phyloP scores from a whole-genome alignment of 208 protist genomes.

The Acanthamoeba royreba region DNA sequence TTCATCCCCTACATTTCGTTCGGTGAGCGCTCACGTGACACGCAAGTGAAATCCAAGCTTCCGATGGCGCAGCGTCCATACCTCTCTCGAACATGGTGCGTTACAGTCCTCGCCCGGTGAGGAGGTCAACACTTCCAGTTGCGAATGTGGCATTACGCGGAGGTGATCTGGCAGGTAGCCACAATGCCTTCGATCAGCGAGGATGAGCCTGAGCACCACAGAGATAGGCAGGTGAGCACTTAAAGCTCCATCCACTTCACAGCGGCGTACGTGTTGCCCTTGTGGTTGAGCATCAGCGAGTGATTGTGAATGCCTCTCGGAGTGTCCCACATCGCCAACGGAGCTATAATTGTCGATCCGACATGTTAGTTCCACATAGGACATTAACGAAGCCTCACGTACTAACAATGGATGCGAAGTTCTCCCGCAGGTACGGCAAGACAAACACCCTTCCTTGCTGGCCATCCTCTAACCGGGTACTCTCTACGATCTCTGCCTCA shows the following conservation, averaged over 20 bases:
- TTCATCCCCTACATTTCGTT: neutral
- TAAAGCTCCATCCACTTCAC: neutral
- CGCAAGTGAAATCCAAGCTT: neutral
- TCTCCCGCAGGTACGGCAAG: neutral
- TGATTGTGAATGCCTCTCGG: neutral
- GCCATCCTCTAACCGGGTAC: neutral
- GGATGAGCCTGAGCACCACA: neutral
- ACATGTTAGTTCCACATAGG: too few species aligned
- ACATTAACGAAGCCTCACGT: too few species aligned
- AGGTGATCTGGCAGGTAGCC: neutral
- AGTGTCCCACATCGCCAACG: neutral
- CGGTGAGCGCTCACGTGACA: neutral
- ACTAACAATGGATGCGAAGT: neutral
- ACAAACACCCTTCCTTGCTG: neutral
- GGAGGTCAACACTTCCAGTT: neutral
- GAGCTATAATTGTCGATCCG: too few species aligned
- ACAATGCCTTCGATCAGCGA: neutral
- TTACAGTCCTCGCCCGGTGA: neutral
- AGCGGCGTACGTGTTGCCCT: constrained; percentile 11
- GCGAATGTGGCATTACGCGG: neutral
- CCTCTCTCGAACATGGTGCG: neutral
- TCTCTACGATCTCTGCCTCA: neutral
- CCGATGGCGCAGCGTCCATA: too few species aligned
- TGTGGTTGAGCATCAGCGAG: neutral
- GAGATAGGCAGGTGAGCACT: neutral